Evolutionary conservation across 140 eudicot genomes (phyloP), one percentile per base, ranked within the genome.

Genomic region (Stevia rebaudiana): DNA sequence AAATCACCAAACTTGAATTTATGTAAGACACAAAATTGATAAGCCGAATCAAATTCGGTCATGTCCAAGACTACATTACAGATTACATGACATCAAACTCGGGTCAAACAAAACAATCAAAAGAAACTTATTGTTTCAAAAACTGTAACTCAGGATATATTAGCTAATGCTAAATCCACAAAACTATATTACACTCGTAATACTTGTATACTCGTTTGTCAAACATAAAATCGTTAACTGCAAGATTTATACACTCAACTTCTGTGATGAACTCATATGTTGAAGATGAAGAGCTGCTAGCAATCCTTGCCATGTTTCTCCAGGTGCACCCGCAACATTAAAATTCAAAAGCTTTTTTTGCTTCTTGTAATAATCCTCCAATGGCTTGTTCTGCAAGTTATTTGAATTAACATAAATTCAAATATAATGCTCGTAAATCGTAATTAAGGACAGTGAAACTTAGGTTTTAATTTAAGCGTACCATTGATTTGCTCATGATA

Each of bases 281-380:
- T 82, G 95, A 72, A 91, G 96, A 72, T 87, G 98, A 54, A 91
- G 74, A 19, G 96, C 95, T 55, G 95, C 86, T 74, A 91, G 78
- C 4, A 91, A 83, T 52, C 96, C 95, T 48, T 87, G 80, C 96
- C 96, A 91, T 43, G 95, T 74, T 59, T 91, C 96, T 28, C 89
- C 98, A 48, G 90, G 95, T 52, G 83, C 85, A 57, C 94, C 95
- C 11, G 81, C 77, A 59, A 83, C 96, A 65, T 83, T 83, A 68
- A 88, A 87, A 65, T 91, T 89, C 13, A 91, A 60, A 70, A 91
- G 92, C 92, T 88, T 91, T 78, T 76, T 83, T 81, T 87, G 96
- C 61, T 84, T 79, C 83, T 66, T 84, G 73, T 91, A 91, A 76
- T 87, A 91, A 6, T 91, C 98, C 78, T 87, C 95, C 49, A 91